These are phyloP conservation scores for Trypanosoma cruzi DNA, from an alignment of 208 protist species.

Conservation along the genomic window DNA sequence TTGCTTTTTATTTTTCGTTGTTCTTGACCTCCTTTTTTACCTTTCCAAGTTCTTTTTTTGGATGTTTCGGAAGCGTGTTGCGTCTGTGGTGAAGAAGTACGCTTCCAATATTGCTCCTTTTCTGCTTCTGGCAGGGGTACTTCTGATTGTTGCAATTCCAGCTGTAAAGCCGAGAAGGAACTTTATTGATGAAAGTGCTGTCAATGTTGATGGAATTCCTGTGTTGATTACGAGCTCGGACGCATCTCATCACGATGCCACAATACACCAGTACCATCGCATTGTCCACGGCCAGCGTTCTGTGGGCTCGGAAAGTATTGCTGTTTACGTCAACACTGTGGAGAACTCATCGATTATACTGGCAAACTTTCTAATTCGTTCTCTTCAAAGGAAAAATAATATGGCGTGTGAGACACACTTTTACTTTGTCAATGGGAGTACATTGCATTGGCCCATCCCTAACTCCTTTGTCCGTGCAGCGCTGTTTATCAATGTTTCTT, in stretches of 20 bases:
- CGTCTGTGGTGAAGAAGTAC: slow-evolving; percentile 33
- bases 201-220: slow-evolving; percentile 33
- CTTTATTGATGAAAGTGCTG: slow-evolving; percentile 65
- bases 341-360: slow-evolving; percentile 41
- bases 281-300: slow-evolving; percentile 63
- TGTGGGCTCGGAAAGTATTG: slow-evolving; percentile 61
- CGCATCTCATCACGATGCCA: slow-evolving; percentile 16
- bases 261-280: slow-evolving; percentile 27
- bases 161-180: slow-evolving; percentile 25
- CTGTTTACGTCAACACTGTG: slow-evolving; percentile 62
- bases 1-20: slow-evolving; percentile 10
- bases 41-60: slow-evolving; percentile 20
- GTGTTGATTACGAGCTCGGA: slow-evolving; percentile 5
- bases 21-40: slow-evolving; percentile 8
- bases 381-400: slow-evolving; percentile 34
- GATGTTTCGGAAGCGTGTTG: slow-evolving; percentile 37
- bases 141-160: slow-evolving; percentile 47
- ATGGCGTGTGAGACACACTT: slow-evolving; percentile 64
- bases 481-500: slow-evolving; percentile 67
- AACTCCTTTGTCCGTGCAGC: slow-evolving; percentile 49
- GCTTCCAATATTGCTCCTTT: slow-evolving; percentile 41
- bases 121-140: slow-evolving; percentile 41
- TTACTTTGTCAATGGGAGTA: slow-evolving; percentile 54
- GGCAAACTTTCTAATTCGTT: slow-evolving; percentile 47
- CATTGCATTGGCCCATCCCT: slow-evolving; percentile 51